Conservation (phyloP, 2,329 filamentous ascomycete species). For the Fusarium sp. region DNA sequence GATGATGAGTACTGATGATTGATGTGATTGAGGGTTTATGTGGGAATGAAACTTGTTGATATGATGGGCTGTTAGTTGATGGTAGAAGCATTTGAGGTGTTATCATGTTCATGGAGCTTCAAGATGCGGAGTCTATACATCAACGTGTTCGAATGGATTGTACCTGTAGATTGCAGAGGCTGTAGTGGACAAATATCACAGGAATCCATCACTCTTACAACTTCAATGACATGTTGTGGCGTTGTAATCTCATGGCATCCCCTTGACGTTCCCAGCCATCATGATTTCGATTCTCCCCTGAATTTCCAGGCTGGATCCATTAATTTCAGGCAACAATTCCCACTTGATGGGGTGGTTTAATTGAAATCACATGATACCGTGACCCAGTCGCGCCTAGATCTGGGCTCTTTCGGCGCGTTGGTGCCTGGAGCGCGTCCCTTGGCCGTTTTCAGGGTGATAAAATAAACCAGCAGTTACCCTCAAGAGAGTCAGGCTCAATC, state of each 20-base stretch:
- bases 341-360: constrained; percentile 1
- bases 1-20: constrained; percentile 3
- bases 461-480: constrained; percentile 12
- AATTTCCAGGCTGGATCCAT: constrained; percentile 9
- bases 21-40: background rate
- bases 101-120: background rate
- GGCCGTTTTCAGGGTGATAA: background rate
- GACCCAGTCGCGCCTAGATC: constrained; percentile 34
- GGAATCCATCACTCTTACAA: background rate
- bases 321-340: constrained; percentile 35
- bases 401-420: constrained; percentile 31
- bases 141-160: background rate
- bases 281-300: background rate
- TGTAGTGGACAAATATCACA: background rate
- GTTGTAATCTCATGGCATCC: background rate
- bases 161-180: background rate
- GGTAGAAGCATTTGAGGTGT: no score
- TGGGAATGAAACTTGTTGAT: no score
- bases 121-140: background rate
- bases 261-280: background rate
- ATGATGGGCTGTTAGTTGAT: no score
- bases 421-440: constrained; percentile 41
- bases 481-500: no score
- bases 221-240: background rate
- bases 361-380: constrained; percentile 44